Percentiles rank a stretch among this genome's conserved stretches.
phyloP scores from a whole-genome alignment of 75 land plant genomes.

The Ceratopteris richardii region DNA sequence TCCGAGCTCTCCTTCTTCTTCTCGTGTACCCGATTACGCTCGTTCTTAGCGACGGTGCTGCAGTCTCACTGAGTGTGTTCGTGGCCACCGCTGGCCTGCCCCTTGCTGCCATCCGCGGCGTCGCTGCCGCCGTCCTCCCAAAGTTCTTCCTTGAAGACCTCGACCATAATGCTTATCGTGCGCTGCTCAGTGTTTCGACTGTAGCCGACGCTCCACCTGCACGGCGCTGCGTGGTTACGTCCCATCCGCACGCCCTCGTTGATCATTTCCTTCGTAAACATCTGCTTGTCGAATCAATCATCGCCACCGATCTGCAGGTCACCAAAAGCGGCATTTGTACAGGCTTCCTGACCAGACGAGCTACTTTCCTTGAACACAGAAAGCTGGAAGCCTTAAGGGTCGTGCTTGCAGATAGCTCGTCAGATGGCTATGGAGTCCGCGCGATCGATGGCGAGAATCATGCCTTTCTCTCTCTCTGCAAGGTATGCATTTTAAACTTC shows the following conservation, averaged over 20 bases:
- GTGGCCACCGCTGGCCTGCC: conserved; percentile 40
- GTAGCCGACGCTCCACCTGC: conserved; percentile 46
- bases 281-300: conserved; percentile 33
- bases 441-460: too few relatives aligned
- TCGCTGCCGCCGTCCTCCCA: conserved; percentile 43
- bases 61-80: conserved; percentile 17
- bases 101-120: conserved; percentile 12
- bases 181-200: conserved; percentile 10
- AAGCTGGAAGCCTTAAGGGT: conserved; percentile 45
- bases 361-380: conserved; percentile 60
- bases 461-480: too few relatives aligned
- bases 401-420: conserved; percentile 21
- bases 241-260: conserved; percentile 40
- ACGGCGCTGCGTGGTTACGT: conserved; percentile 29
- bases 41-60: conserved; percentile 22
- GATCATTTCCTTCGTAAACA: conserved; percentile 46
- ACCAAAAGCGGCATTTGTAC: conserved; percentile 57
- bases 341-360: conserved; percentile 59
- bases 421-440: conserved; percentile 57
- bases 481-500: too few relatives aligned
- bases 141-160: conserved; percentile 67
- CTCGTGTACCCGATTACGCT: conserved; percentile 6
- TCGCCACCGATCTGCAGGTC: conserved; percentile 49
- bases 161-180: conserved; percentile 32
- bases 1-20: conserved; percentile 18